Percentiles rank a stretch among this genome's conserved stretches.
Conservation (phyloP, 2,329 filamentous ascomycete genomes). For the Cladosporium phlei region DNA sequence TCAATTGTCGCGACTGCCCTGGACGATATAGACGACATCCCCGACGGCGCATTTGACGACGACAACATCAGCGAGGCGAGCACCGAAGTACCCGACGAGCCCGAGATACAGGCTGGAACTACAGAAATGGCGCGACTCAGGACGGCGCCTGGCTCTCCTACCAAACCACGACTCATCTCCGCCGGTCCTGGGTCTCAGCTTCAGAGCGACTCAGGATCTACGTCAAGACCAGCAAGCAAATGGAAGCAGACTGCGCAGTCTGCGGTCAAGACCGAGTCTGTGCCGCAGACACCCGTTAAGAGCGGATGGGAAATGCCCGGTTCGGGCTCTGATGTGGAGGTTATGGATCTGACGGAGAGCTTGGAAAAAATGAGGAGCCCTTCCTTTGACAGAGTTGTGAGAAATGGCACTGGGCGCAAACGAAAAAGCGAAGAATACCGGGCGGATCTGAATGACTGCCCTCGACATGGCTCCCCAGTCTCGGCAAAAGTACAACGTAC, state of each 20-base stretch:
- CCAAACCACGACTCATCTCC: conserved; percentile 33
- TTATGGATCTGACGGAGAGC: conserved; percentile 33
- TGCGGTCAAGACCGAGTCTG: not conserved
- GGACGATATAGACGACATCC: conserved; percentile 10
- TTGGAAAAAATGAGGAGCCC: conserved; percentile 21
- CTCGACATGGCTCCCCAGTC: conserved; percentile 6
- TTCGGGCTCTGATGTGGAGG: conserved; percentile 23
- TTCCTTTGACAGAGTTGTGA: conserved; percentile 13
- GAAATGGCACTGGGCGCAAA: conserved; percentile 30
- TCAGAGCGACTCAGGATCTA: not conserved
- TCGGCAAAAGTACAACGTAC: conserved; percentile 2
- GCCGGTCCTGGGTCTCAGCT: not conserved
- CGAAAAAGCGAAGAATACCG: conserved; percentile 45
- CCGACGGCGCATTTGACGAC: conserved; percentile 13
- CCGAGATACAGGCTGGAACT: not conserved
- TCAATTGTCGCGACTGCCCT: conserved; percentile 2
- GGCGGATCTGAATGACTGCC: conserved; percentile 9
- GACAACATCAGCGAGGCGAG: conserved; percentile 8
- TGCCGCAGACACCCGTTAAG: conserved; percentile 8
- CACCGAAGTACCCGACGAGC: not conserved
- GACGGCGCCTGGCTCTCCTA: conserved; percentile 39
- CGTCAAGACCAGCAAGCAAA: not conserved
- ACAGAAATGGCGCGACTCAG: conserved; percentile 42
- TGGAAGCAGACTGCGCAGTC: conserved; percentile 8
- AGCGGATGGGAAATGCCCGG: not conserved